Evolutionary conservation across 78 protist species (phyloP), one percentile per base, ranked within the genome.

Genomic region (Dictyostelium firmibasis): DNA sequence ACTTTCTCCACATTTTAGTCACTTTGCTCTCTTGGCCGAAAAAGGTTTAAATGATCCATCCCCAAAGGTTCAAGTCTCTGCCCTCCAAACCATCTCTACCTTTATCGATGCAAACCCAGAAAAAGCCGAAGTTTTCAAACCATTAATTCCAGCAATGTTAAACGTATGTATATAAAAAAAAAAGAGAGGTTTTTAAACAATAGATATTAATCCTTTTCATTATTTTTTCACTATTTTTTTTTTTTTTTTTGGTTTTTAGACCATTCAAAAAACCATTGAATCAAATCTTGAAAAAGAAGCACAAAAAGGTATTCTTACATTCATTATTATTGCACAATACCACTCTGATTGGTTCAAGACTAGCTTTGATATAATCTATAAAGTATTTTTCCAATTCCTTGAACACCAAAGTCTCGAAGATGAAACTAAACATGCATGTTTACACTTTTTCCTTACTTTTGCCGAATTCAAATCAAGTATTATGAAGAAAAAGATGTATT

Each of bases 371-470:
- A 4, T 36, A 1, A 50, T 94, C 6, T 76, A 82, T 41, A 35
- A 50, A 35, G 23, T 81, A 27, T 89, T 84, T 29, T 78, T 31
- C 57, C 44, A 41, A 16, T 79, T 87, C 57, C 35, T 88, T 31
- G 29, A n/a, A 14, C 60, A 86, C 14, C 69, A 79, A 31, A 25
- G 41, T 27, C 70, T 78, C 64, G 97, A 94, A 75, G 93, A 86
- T 16, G 97, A 94, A 53, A 88, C 94, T 23, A 88, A 81, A 84
- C 97, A 94, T 57, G 38, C 60, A n/a, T 77, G 53, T 18, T 33
- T 88, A 35, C 97, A 96, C 33, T 81, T 96, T 72, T 84, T 96
- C 62, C 44, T 91, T 47, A 72, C 95, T 9, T 9, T 91, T 27
- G 89, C 91, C 64, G 96, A 96, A 69, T 57, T 33, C 20, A 89